A percentile compares a stretch with the other conserved stretches of the same genome.
Evolutionary conservation across 106 monocot genomes (phyloP).

Genomic region (Chionographis japonica): DNA sequence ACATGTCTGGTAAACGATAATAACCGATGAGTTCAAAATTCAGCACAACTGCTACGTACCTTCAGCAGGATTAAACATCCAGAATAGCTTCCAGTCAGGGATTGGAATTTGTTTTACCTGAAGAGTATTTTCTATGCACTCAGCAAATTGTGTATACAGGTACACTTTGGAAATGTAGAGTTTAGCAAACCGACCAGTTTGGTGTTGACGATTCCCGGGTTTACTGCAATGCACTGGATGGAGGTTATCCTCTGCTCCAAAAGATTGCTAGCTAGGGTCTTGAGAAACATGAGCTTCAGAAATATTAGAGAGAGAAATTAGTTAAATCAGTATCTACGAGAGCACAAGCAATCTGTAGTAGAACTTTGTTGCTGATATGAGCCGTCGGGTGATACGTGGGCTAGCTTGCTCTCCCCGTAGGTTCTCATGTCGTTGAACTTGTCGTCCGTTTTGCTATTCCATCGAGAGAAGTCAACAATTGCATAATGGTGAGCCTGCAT

Average conservation of each 20-base stretch:
- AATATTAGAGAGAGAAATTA: background rate
- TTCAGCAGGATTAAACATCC: slow-evolving; percentile 11
- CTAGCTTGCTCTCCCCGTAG: slow-evolving; percentile 18
- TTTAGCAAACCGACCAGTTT: slow-evolving; percentile 5
- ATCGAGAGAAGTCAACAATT: background rate
- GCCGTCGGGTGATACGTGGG: slow-evolving; percentile 1
- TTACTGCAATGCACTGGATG: slow-evolving; percentile 12
- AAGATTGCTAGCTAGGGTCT: slow-evolving; percentile 11
- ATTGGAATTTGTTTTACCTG: slow-evolving; percentile 2
- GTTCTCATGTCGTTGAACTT: slow-evolving; percentile 3
- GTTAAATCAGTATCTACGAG: background rate
- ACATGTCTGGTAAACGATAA: background rate
- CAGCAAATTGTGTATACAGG: background rate
- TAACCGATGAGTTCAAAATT: background rate
- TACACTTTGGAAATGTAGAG: no score
- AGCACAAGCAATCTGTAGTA: background rate
- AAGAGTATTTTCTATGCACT: background rate
- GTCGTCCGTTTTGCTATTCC: slow-evolving; percentile 2
- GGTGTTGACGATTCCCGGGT: slow-evolving; percentile 13
- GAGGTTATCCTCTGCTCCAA: slow-evolving; percentile 6
- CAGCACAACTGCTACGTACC: background rate
- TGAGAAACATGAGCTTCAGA: slow-evolving; percentile 14
- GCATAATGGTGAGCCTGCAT: slow-evolving; percentile 20
- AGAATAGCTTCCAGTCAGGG: slow-evolving; percentile 14
- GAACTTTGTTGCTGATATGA: background rate